phyloP scores from a whole-genome alignment of 108 stramenopile genomes.

The Fragilaria radians region DNA sequence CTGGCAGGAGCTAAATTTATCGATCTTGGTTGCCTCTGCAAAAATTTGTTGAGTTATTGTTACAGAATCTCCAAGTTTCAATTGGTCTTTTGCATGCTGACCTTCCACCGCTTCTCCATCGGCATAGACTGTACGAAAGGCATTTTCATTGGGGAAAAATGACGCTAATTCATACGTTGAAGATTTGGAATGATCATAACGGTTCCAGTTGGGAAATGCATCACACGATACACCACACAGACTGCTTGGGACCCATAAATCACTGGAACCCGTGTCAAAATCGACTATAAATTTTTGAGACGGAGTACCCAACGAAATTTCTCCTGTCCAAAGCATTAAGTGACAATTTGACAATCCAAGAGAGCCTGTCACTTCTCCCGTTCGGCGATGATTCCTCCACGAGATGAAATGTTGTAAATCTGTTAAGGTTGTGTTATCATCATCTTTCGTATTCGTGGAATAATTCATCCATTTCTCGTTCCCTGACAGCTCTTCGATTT shows the following conservation, averaged over 20 bases:
- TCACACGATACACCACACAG: slow-evolving; percentile 60
- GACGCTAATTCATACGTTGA: slow-evolving; percentile 33
- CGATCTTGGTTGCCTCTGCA: slow-evolving; percentile 31
- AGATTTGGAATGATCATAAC: slow-evolving; percentile 42
- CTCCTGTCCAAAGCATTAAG: slow-evolving; percentile 37
- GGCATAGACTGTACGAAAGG: slow-evolving; percentile 71
- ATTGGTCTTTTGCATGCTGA: slow-evolving; percentile 31
- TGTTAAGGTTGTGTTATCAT: too few species aligned
- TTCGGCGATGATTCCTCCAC: neutral
- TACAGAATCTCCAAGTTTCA: slow-evolving; percentile 18
- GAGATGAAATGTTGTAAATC: neutral
- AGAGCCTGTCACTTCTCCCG: slow-evolving; percentile 9
- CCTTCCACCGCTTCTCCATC: slow-evolving; percentile 56
- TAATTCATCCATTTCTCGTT: slow-evolving; percentile 1
- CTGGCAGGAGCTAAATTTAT: slow-evolving; percentile 28
- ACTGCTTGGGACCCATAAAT: slow-evolving; percentile 91
- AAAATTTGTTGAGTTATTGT: slow-evolving; percentile 32
- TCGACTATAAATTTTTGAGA: slow-evolving; percentile 79
- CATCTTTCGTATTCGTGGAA: neutral
- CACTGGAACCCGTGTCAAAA: slow-evolving; percentile 92
- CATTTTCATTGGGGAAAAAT: slow-evolving; percentile 15
- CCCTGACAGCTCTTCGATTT: neutral
- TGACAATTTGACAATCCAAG: slow-evolving; percentile 43
- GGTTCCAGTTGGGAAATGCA: slow-evolving; percentile 40
- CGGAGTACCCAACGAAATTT: slow-evolving; percentile 66